Base-by-base conservation (phyloP, 306 rosid genomes). In the Vigna mungo region DNA sequence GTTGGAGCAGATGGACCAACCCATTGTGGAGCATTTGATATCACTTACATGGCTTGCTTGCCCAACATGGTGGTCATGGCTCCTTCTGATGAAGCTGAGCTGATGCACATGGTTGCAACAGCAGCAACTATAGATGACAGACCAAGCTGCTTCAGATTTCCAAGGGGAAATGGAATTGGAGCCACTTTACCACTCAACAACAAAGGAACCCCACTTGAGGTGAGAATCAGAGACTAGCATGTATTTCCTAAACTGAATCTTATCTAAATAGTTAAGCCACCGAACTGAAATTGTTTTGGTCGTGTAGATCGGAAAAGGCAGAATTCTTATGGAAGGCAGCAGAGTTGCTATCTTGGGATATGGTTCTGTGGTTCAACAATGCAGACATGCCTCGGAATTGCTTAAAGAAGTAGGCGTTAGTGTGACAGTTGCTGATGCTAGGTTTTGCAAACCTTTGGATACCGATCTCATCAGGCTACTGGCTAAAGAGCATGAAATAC, bases 11-110 rank as follows among this genome's bases (percentile, higher is more conserved):
- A 94, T 82, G 98, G 98, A 68, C 97, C 98, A 46, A 94, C 98
- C 10, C 98, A 94, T 67, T 94, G 97, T 9, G 98, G 98, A 73
- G 97, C 98, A 62, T 94, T 94, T 84, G 98, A 94, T 65, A 85
- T 92, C 60, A 68, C 96, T 18, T 94, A 86, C 90, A 92, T 94
- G 98, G 97, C 97, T 74, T 92, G 97, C 82, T 85, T 94, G 85
- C 98, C 98, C 21, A 94, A 92, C 85, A 94, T 94, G 97, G 87
- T 94, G 80, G 97, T 92, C 68, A 94, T 94, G 98, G 98, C 98
- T 72, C 96, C 98, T 12, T 89, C 95, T 27, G 96, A 94, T 79
- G 98, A 94, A 82, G 93, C 93, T 63, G 98, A 94, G 74, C 87
- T 94, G 10, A 90, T 94, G 89, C 90, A 94, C 90, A 94, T 92